These are phyloP conservation scores for Apiotrichum montevideense DNA, from an alignment of 1,284 basidiomycete genomes.

Conservation along the genomic window DNA sequence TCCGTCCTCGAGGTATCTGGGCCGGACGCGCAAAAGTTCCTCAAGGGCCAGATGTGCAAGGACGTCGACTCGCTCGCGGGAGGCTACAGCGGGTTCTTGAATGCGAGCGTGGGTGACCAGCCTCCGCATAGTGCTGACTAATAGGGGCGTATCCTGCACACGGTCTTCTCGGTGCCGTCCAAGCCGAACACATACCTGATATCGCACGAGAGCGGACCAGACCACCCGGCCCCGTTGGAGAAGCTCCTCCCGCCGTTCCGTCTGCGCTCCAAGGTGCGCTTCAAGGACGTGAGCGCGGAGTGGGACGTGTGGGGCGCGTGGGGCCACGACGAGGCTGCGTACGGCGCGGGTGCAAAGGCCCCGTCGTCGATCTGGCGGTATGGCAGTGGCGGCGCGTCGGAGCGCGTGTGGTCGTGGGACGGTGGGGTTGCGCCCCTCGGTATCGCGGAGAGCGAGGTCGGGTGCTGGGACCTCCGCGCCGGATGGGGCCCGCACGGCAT, in stretches of 20 bases:
- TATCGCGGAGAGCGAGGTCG: conserved; percentile 30
- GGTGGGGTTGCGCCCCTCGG: conserved; percentile 16
- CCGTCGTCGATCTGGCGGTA: conserved; percentile 29
- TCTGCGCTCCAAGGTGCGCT: conserved; percentile 79
- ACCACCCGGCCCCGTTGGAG: conserved; percentile 62
- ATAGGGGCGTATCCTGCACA: conserved; percentile 86
- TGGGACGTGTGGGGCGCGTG: conserved; percentile 77
- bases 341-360: not conserved
- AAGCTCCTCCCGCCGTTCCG: conserved; percentile 58
- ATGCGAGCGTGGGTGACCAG: conserved; percentile 61
- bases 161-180: conserved; percentile 71
- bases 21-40: conserved; percentile 72
- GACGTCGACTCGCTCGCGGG: conserved; percentile 53
- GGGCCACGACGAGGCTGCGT: conserved; percentile 46
- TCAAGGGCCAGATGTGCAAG: conserved; percentile 75
- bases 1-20: conserved; percentile 71
- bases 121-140: not conserved
- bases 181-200: conserved; percentile 35
- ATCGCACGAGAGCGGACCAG: conserved; percentile 56
- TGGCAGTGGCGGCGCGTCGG: conserved; percentile 40
- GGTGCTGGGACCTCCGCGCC: conserved; percentile 62
- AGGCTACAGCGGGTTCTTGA: conserved; percentile 75
- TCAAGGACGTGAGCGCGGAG: conserved; percentile 66
- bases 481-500: conserved; percentile 54
- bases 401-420: conserved; percentile 36